Conservation (phyloP, 495 filamentous ascomycete genomes). For the Trichocladium antarcticum region DNA sequence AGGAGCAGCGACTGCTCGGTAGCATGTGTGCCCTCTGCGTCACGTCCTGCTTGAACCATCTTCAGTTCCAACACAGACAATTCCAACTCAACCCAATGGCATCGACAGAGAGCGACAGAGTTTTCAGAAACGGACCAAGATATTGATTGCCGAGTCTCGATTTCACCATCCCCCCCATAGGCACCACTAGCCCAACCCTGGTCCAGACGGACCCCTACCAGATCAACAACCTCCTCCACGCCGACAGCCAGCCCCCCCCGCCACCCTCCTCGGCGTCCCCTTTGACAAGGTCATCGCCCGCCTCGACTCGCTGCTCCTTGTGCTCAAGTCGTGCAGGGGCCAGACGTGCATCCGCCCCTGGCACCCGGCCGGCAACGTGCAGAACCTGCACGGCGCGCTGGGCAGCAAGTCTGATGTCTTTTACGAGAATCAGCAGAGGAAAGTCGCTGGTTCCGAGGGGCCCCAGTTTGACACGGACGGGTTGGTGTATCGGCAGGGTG, state of each 20-base stretch:
- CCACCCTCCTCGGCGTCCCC: constrained; percentile 35
- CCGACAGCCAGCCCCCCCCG: constrained; percentile 9
- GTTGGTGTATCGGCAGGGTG: constrained; percentile 20
- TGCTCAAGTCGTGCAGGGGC: constrained; percentile 54
- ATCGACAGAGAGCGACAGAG: no score
- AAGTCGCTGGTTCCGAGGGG: constrained; percentile 50
- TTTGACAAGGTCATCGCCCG: constrained; percentile 38
- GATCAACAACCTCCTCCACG: constrained; percentile 45
- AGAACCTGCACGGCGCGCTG: constrained; percentile 36
- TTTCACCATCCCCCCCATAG: background rate
- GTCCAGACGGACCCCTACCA: constrained; percentile 48
- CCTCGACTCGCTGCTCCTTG: constrained; percentile 50
- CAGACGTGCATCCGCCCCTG: constrained; percentile 48
- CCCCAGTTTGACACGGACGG: constrained; percentile 38
- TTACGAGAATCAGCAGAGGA: constrained; percentile 43
- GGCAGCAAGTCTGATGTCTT: constrained; percentile 44
- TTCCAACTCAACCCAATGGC: no score
- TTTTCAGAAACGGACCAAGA: no score
- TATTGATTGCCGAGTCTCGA: no score
- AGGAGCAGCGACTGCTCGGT: constrained; percentile 13
- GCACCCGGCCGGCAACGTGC: constrained; percentile 39
- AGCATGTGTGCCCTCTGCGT: background rate
- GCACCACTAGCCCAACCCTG: background rate
- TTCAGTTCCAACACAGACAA: background rate
- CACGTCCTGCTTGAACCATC: constrained; percentile 4